These are phyloP conservation scores for Exophiala sideris DNA, from an alignment of 2,329 filamentous ascomycete genomes.

Conservation along the genomic window DNA sequence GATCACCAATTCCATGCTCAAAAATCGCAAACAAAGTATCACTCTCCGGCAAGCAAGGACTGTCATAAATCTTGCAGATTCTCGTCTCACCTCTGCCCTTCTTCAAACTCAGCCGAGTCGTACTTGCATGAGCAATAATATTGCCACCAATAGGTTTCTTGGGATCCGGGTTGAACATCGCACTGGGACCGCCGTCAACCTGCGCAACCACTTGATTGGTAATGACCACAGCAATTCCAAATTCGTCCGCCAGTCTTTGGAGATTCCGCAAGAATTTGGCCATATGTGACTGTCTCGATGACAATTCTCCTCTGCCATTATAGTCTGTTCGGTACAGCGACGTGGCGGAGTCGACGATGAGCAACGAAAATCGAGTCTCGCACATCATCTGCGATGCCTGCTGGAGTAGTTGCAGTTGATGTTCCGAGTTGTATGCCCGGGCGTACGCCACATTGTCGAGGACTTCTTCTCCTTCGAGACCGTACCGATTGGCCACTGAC, in stretches of 20 bases:
- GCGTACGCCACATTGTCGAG: constrained; percentile 98
- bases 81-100: constrained; percentile 93
- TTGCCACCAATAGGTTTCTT: constrained; percentile 99
- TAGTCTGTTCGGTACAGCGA: constrained; percentile 96
- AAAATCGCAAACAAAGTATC: constrained; percentile 96
- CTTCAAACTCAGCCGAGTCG: constrained; percentile 88
- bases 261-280: constrained; percentile 50
- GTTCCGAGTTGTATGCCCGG: constrained; percentile 96
- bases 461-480: constrained; percentile 92
- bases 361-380: constrained; percentile 91
- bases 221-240: constrained; percentile 96
- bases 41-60: constrained; percentile 91
- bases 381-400: constrained; percentile 99
- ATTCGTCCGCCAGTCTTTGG: constrained; percentile 61
- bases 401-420: constrained; percentile 90
- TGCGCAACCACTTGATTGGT: constrained; percentile 99
- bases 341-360: constrained; percentile 94
- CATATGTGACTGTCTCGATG: constrained; percentile 69
- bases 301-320: constrained; percentile 91
- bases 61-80: constrained; percentile 99
- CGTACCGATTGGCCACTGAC: constrained; percentile 89
- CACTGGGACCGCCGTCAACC: constrained; percentile 89
- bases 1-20: constrained; percentile 94
- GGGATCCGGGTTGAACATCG: constrained; percentile 99
- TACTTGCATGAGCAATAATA: constrained; percentile 97